A percentile compares a stretch with the other conserved stretches of the same genome.
These are phyloP conservation scores for Dictyostelium discoideum DNA, from an alignment of 78 protist species.

Conservation along the genomic window DNA sequence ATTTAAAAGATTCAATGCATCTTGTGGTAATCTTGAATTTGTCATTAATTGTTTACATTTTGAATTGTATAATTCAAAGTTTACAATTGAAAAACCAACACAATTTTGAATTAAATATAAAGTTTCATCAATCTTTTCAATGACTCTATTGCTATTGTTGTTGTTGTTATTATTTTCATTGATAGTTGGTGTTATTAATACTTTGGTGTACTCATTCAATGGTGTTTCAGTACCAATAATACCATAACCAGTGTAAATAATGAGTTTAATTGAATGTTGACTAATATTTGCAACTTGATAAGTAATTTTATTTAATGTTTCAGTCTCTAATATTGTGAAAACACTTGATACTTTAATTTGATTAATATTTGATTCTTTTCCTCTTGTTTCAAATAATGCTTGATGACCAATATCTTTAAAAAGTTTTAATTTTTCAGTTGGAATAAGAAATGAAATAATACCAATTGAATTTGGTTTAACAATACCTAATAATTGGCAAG, in stretches of 20 bases:
- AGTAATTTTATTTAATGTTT: background rate
- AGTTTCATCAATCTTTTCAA: background rate
- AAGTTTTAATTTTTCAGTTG: background rate
- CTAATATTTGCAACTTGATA: background rate
- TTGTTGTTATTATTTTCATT: background rate
- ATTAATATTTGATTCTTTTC: background rate
- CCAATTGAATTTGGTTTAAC: background rate
- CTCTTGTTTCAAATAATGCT: background rate
- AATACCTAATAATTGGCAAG: background rate
- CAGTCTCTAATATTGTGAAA: background rate
- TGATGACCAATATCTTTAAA: constrained; percentile 1
- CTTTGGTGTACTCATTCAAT: background rate
- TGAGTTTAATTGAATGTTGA: background rate
- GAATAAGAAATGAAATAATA: background rate
- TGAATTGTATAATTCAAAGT: background rate
- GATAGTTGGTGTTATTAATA: background rate
- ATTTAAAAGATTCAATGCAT: background rate
- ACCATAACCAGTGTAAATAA: background rate
- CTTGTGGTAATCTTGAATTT: background rate
- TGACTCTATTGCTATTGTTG: background rate
- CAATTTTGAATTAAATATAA: background rate
- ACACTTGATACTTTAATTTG: background rate
- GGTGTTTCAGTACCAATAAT: background rate
- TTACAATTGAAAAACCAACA: background rate
- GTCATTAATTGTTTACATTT: background rate